Base-by-base conservation (phyloP, 176 grass and related monocot genomes). In the Carex cristatella region DNA sequence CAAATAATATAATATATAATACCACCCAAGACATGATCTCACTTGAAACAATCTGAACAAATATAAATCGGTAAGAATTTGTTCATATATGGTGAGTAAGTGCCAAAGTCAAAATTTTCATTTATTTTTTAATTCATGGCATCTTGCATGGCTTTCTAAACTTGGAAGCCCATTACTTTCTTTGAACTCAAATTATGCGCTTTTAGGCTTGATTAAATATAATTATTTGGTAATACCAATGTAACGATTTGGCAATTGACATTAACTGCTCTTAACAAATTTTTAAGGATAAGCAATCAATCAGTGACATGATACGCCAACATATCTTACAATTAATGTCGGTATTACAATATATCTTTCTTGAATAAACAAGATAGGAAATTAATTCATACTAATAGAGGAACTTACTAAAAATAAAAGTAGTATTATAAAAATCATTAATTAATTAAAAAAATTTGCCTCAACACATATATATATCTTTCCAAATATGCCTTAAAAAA, bases 191-290 rank as follows among this genome's bases (percentile, higher is more conserved):
- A 31, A 33, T 75, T 32, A 28, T 46, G 72, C 49, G 38, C 38
- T 40, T 40, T 56, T 77, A 14, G n/a, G 72, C 48, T 55, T 77
- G 37, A 8, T 65, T 83, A 81, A 9, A 4, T 71, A 30, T 42
- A 31, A 18, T 82, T 82, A 60, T 62, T 60, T 64, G 44, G 9
- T 51, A 44, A 49, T 65, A 83, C 61, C 57, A 12, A 83, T 15
- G 60, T 83, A 83, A 68, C 18, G 60, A 83, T 83, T 83, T 83
- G 60, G 57, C n/a, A 49, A 9, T 83, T 38, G 42, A 4, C 32
- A 65, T 82, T 46, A 51, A 75, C 53, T 75, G 71, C 71, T 66
- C 11, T 19, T 49, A 49, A 49, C 48, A 49, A 65, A 65, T 23
- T 59, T 59, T 8, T 28, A 51, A 60, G 6, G 13, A 54, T 61